Percentiles rank a stretch among this genome's conserved stretches.
Evolutionary conservation across 495 filamentous ascomycete genomes (phyloP).

Genomic region (Talaromyces ruber): DNA sequence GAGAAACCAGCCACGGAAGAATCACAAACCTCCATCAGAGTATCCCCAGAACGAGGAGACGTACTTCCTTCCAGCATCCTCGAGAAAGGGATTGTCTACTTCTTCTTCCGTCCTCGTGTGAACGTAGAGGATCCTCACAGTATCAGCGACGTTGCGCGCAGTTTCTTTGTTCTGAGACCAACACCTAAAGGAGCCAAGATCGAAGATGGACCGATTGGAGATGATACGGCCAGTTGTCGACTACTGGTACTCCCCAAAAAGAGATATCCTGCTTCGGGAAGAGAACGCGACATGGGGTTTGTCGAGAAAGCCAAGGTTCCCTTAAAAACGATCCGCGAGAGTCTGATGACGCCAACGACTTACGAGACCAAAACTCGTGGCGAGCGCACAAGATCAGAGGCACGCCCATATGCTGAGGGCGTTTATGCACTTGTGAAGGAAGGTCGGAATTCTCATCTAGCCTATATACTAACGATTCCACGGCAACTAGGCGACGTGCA

Average conservation of each 20-base stretch:
- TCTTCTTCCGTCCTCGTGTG: constrained; percentile 79
- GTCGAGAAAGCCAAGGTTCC: constrained; percentile 68
- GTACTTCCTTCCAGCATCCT: constrained; percentile 63
- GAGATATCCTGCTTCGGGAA: constrained; percentile 60
- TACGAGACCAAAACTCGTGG: constrained; percentile 75
- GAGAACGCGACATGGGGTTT: constrained; percentile 72
- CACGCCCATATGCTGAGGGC: constrained; percentile 72
- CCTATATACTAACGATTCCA: constrained; percentile 78
- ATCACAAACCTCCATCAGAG: constrained; percentile 12
- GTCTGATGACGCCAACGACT: constrained; percentile 54
- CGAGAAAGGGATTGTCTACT: constrained; percentile 92
- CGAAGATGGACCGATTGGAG: constrained; percentile 49
- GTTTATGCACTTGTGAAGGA: constrained; percentile 77
- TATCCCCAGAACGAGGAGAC: constrained; percentile 41
- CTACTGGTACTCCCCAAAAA: constrained; percentile 83
- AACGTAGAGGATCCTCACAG: constrained; percentile 61
- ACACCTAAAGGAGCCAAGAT: constrained; percentile 61
- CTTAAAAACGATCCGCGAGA: constrained; percentile 63
- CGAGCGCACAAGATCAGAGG: constrained; percentile 60
- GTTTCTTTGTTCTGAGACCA: constrained; percentile 75
- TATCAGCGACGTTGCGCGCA: constrained; percentile 66
- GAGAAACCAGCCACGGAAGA: constrained; percentile 8
- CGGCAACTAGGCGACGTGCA: constrained; percentile 62
- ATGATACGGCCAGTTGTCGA: constrained; percentile 57
- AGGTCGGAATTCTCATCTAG: constrained; percentile 64